Conservation (phyloP, 1,284 basidiomycete genomes). For the Ceratobasidium sp. region DNA sequence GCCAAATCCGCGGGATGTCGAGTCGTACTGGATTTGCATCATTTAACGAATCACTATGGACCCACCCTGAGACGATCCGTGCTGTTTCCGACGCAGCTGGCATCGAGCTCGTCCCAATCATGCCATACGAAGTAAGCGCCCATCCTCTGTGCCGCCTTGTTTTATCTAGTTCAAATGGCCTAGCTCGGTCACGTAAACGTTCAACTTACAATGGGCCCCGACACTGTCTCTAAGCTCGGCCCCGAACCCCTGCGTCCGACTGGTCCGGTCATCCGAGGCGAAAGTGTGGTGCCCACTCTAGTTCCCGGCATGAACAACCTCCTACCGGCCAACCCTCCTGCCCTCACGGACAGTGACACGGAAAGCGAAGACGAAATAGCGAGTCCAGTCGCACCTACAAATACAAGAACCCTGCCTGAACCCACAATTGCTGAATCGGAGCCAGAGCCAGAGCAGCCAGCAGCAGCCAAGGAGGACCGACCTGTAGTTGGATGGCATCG, state of each 20-base stretch:
- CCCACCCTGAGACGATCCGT: constrained; percentile 43
- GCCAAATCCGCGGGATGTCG: constrained; percentile 14
- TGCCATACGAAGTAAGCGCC: constrained; percentile 36
- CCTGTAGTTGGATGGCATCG: constrained; percentile 37
- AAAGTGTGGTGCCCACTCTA: constrained; percentile 1
- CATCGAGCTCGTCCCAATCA: constrained; percentile 45
- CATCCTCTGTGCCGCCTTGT: neutral
- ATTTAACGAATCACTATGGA: constrained; percentile 42
- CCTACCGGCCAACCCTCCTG: neutral
- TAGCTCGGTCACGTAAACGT: constrained; percentile 42
- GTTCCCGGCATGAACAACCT: constrained; percentile 13
- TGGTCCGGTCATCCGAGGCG: neutral
- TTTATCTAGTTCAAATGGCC: neutral
- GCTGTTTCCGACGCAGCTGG: constrained; percentile 46
- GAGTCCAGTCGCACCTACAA: neutral
- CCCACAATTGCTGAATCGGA: neutral
- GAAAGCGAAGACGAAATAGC: neutral
- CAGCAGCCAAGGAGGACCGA: neutral
- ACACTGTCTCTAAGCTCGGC: constrained; percentile 17
- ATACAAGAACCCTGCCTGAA: neutral
- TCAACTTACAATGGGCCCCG: constrained; percentile 40
- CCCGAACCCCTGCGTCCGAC: neutral
- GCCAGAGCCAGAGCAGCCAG: constrained; percentile 1
- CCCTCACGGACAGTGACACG: constrained; percentile 11
- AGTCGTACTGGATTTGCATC: neutral